phyloP scores from a whole-genome alignment of 306 rosid genomes.

The Corylus heterophylla region DNA sequence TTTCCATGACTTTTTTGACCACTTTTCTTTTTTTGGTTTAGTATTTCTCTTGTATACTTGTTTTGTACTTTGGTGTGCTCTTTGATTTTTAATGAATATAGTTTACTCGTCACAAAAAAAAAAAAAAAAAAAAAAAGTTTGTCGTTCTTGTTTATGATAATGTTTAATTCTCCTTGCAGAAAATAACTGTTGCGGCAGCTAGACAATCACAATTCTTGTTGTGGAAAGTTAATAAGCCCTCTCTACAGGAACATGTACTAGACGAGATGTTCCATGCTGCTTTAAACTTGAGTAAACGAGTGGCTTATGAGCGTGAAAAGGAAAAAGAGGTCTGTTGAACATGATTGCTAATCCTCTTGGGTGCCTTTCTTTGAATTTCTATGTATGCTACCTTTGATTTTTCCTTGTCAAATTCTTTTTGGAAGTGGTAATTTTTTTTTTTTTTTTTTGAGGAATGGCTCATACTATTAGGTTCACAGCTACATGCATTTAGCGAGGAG shows the following conservation, averaged over 20 bases:
- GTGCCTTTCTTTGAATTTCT: conserved; percentile 4
- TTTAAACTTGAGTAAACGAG: conserved; percentile 67
- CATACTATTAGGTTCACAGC: not conserved
- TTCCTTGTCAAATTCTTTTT: not conserved
- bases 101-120: no score
- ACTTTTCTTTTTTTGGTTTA: no score
- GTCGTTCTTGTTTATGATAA: not conserved
- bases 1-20: no score
- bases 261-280: conserved; percentile 96
- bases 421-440: not conserved
- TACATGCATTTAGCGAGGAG: not conserved
- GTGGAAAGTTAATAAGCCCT: conserved; percentile 76
- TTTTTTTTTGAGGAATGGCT: no score
- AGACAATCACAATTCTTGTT: conserved; percentile 38
- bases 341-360: not conserved
- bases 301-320: conserved; percentile 59
- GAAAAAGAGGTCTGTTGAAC: conserved; percentile 59
- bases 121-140: no score
- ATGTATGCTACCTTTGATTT: not conserved
- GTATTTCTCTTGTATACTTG: no score
- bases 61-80: no score
- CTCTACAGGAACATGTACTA: conserved; percentile 62
- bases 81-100: no score
- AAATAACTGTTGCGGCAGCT: conserved; percentile 34
- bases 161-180: conserved; percentile 53